These are phyloP conservation scores for Lithohypha guttulata DNA, from an alignment of 2,329 filamentous ascomycete genomes.

Conservation along the genomic window DNA sequence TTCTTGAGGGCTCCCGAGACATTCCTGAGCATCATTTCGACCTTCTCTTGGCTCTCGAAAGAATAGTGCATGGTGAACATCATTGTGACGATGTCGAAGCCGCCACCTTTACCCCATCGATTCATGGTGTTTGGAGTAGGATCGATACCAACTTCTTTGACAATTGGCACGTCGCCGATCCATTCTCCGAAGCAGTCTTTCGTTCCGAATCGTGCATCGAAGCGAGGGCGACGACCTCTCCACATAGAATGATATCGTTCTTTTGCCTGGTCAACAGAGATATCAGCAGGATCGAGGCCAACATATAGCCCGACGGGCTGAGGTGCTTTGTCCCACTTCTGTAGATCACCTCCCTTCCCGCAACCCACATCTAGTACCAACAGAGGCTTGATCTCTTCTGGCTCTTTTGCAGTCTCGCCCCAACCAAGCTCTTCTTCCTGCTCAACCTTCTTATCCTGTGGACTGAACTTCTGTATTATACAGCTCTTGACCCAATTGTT, in stretches of 20 bases:
- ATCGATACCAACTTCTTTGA: slow-evolving; percentile 81
- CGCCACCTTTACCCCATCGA: slow-evolving; percentile 55
- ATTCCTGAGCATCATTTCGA: slow-evolving; percentile 83
- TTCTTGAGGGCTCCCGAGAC: slow-evolving; percentile 85
- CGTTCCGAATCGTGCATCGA: slow-evolving; percentile 76
- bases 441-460: slow-evolving; percentile 51
- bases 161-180: slow-evolving; percentile 68
- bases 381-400: slow-evolving; percentile 44
- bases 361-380: slow-evolving; percentile 89
- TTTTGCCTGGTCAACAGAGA: slow-evolving; percentile 81
- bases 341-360: slow-evolving; percentile 89
- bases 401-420: slow-evolving; percentile 29
- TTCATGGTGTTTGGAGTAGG: slow-evolving; percentile 52
- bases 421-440: slow-evolving; percentile 38
- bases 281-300: slow-evolving; percentile 81
- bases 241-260: slow-evolving; percentile 71
- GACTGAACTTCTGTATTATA: slow-evolving; percentile 91
- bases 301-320: slow-evolving; percentile 87
- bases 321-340: slow-evolving; percentile 93
- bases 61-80: slow-evolving; percentile 99
- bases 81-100: slow-evolving; percentile 94
- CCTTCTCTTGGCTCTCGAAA: slow-evolving; percentile 84
- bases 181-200: slow-evolving; percentile 88
- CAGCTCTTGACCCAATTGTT: slow-evolving; percentile 99
- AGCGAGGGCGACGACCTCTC: slow-evolving; percentile 51